Evolutionary conservation across 495 filamentous ascomycete genomes (phyloP).

Genomic region (Hypoxylon cercidicola): DNA sequence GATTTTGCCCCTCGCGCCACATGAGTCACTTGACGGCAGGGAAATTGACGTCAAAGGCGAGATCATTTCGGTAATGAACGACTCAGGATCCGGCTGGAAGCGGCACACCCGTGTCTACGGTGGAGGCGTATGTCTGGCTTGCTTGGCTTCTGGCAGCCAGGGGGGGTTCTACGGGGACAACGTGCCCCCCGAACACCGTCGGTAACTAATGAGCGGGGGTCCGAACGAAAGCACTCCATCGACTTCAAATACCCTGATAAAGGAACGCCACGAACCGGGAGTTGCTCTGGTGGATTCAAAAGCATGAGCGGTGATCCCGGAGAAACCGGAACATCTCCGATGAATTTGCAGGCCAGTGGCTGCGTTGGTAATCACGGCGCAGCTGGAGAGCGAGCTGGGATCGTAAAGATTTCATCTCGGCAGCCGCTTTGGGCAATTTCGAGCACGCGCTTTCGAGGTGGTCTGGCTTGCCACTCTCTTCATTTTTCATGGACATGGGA

Average conservation of each 20-base stretch:
- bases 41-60: constrained; percentile 56
- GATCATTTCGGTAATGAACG: constrained; percentile 57
- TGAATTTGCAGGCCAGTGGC: constrained; percentile 9
- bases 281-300: constrained; percentile 1
- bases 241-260: constrained; percentile 5
- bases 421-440: constrained; percentile 7
- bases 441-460: constrained; percentile 3
- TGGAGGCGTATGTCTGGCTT: constrained; percentile 60
- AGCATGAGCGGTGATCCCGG: constrained; percentile 15
- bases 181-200: constrained; percentile 58
- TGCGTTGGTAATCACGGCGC: constrained; percentile 18
- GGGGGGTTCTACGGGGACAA: constrained; percentile 62
- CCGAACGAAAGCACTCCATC: background rate
- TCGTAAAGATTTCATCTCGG: constrained; percentile 12
- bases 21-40: constrained; percentile 42
- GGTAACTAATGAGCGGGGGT: constrained; percentile 37
- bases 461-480: constrained; percentile 6
- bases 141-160: constrained; percentile 49
- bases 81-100: constrained; percentile 57
- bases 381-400: background rate
- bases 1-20: constrained; percentile 48
- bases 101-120: constrained; percentile 63
- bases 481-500: constrained; percentile 13
- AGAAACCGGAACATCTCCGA: constrained; percentile 26
- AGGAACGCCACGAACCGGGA: background rate